Conservation (phyloP, 2,329 filamentous ascomycete genomes). For the Epichloe sibirici region DNA sequence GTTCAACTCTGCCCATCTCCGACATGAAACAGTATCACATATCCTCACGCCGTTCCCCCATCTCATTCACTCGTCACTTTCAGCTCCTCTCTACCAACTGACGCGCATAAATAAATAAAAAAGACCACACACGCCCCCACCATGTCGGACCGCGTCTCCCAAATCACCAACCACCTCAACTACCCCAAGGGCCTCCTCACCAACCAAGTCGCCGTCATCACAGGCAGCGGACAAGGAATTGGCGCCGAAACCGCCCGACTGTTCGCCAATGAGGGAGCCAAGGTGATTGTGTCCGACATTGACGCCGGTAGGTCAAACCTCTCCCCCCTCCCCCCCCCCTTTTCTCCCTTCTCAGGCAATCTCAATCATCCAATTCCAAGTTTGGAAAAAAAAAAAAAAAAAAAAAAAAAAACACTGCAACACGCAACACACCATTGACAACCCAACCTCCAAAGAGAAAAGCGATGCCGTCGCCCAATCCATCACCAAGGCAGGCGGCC, state of each 20-base stretch:
- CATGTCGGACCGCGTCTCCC: slow-evolving; percentile 49
- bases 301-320: slow-evolving; percentile 45
- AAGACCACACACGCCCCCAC: neutral
- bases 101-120: no score
- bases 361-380: no score
- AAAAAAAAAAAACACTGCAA: no score
- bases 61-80: neutral
- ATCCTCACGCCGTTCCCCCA: neutral
- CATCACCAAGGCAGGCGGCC: slow-evolving; percentile 56
- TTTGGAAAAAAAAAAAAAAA: neutral
- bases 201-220: slow-evolving; percentile 78
- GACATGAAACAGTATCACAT: neutral
- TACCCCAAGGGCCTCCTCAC: slow-evolving; percentile 68
- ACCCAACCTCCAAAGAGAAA: slow-evolving; percentile 31
- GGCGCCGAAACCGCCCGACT: slow-evolving; percentile 71
- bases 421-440: no score
- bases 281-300: slow-evolving; percentile 74
- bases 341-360: neutral
- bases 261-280: slow-evolving; percentile 81
- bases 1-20: neutral
- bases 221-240: slow-evolving; percentile 76
- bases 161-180: slow-evolving; percentile 70
- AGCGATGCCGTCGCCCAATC: slow-evolving; percentile 51
- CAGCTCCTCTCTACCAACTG: neutral
- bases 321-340: no score